Evolutionary conservation across 176 grass and related monocot genomes (phyloP).

Genomic region (Cenchrus fungigraminus): DNA sequence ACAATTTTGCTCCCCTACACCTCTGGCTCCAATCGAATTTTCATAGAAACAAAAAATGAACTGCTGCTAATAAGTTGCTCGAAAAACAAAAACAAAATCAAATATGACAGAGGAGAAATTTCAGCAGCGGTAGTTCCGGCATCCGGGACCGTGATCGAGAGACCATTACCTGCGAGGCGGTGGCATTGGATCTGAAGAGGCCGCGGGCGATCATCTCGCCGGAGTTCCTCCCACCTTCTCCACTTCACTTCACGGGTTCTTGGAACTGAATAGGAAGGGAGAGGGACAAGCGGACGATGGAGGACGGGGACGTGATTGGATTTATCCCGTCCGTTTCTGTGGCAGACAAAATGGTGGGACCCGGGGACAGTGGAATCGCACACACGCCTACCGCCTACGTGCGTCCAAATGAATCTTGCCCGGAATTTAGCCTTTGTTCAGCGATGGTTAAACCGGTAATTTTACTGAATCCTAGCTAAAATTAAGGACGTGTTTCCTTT

Average conservation of each 20-base stretch:
- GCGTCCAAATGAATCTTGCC: not conserved
- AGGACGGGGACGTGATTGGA: not conserved
- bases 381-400: not conserved
- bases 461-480: not conserved
- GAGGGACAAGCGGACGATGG: constrained; percentile 9
- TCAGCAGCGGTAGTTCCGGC: not conserved
- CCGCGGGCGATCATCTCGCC: constrained; percentile 55
- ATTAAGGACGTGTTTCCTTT: not conserved
- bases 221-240: constrained; percentile 21
- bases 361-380: not conserved
- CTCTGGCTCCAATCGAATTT: no score
- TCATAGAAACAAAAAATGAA: not conserved
- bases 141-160: not conserved
- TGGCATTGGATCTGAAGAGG: constrained; percentile 60
- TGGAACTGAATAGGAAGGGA: constrained; percentile 31
- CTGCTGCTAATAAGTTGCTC: not conserved
- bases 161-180: constrained; percentile 52
- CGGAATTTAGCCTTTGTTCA: not conserved
- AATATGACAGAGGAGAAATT: not conserved
- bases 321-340: constrained; percentile 27
- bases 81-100: not conserved
- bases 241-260: constrained; percentile 35
- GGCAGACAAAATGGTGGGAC: not conserved
- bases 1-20: not conserved
- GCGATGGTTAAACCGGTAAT: not conserved